A percentile compares a stretch with the other conserved stretches of the same genome.
These are phyloP conservation scores for Cutaneotrichosporon cutaneum DNA, from an alignment of 1,284 basidiomycete genomes.

Conservation along the genomic window DNA sequence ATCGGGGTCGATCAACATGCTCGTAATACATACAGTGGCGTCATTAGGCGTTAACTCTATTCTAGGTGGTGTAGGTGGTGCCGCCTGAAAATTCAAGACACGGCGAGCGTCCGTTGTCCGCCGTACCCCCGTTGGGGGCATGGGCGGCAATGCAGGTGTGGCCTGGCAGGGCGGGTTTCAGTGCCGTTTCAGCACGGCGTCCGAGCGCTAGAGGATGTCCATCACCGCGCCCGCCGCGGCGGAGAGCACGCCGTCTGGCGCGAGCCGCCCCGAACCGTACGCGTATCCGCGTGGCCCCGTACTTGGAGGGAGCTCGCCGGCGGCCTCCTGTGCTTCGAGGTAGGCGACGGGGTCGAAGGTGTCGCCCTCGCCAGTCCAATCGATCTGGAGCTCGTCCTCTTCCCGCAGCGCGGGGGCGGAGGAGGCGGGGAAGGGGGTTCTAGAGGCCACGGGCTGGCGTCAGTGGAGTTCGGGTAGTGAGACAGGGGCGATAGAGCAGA, in stretches of 20 bases:
- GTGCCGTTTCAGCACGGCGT: too few species aligned
- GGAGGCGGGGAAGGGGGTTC: neutral
- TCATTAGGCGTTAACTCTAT: too few species aligned
- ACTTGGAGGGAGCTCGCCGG: neutral
- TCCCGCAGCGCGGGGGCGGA: neutral
- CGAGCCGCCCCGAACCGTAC: neutral
- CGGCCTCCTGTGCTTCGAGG: neutral
- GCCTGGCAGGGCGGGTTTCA: too few species aligned
- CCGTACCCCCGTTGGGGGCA: too few species aligned
- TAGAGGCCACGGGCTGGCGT: neutral
- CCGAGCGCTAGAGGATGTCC: neutral
- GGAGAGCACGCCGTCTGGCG: neutral
- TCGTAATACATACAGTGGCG: too few species aligned
- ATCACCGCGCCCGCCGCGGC: neutral
- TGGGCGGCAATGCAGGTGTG: too few species aligned
- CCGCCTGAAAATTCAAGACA: too few species aligned
- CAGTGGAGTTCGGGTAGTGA: neutral
- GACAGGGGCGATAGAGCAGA: neutral
- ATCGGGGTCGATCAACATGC: too few species aligned
- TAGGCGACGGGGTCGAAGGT: constrained; percentile 1
- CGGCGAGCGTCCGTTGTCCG: too few species aligned
- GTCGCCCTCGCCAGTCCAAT: neutral
- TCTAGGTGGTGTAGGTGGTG: too few species aligned
- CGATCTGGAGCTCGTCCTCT: constrained; percentile 3
- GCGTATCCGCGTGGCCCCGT: neutral